Conservation (phyloP, 805 yeast genomes). For the Candida schatavii region DNA sequence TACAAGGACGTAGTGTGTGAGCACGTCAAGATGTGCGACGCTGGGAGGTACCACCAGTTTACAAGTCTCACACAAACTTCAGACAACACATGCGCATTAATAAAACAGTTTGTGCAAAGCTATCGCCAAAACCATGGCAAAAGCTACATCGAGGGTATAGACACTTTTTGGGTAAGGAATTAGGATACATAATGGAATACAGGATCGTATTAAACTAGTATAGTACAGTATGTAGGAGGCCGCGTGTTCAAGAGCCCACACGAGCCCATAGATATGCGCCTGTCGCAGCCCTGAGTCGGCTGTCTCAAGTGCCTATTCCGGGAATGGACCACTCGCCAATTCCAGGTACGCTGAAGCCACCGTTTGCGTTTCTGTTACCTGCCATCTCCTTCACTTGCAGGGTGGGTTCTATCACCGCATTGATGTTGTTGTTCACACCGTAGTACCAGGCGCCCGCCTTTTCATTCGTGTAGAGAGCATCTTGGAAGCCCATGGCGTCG, state of each 20-base stretch:
- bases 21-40: slow-evolving; percentile 26
- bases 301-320: slow-evolving; percentile 4
- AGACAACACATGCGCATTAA: slow-evolving; percentile 2
- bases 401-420: slow-evolving; percentile 36
- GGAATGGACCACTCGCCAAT: slow-evolving; percentile 4
- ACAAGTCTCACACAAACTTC: slow-evolving; percentile 5
- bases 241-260: too few relatives aligned
- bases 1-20: slow-evolving; percentile 15
- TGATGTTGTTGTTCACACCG: slow-evolving; percentile 43
- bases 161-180: slow-evolving; percentile 17
- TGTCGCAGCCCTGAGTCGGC: too few relatives aligned
- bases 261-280: too few relatives aligned
- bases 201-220: too few relatives aligned
- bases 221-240: too few relatives aligned
- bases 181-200: not conserved
- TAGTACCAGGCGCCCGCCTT: slow-evolving; percentile 48
- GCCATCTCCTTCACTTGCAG: not conserved
- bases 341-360: slow-evolving; percentile 2
- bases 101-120: slow-evolving; percentile 12
- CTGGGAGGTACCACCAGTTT: slow-evolving; percentile 22
- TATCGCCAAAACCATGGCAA: slow-evolving; percentile 23
- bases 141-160: slow-evolving; percentile 23
- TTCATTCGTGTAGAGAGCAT: slow-evolving; percentile 69
- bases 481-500: slow-evolving; percentile 79
- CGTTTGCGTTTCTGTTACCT: not conserved